Conservation (phyloP, 306 rosid species). For the Fragaria ananassa region DNA sequence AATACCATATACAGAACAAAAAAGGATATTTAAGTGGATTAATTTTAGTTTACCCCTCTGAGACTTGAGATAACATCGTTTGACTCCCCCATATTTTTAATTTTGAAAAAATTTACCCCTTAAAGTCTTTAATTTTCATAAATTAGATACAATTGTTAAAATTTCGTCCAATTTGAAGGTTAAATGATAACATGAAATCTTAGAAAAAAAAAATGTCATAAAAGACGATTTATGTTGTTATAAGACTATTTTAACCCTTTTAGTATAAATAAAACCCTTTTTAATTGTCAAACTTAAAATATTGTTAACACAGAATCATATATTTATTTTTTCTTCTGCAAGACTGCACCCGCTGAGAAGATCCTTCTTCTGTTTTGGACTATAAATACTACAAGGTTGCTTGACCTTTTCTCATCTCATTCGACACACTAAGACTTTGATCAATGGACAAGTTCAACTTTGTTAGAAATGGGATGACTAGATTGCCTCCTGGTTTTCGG, state of each 20-base stretch:
- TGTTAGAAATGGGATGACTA: constrained; percentile 53
- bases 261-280: too few relatives aligned
- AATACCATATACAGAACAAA: not conserved
- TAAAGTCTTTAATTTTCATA: too few relatives aligned
- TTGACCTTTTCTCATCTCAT: not conserved
- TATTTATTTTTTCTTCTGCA: not conserved
- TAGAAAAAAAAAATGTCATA: too few relatives aligned
- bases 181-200: too few relatives aligned
- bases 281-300: not conserved
- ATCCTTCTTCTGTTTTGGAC: constrained; percentile 8
- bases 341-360: constrained; percentile 6
- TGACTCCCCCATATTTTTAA: too few relatives aligned
- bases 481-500: constrained; percentile 93
- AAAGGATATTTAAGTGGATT: not conserved
- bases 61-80: too few relatives aligned
- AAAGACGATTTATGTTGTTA: too few relatives aligned
- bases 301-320: not conserved
- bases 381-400: constrained; percentile 29
- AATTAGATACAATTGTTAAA: too few relatives aligned
- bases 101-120: too few relatives aligned
- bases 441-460: constrained; percentile 50
- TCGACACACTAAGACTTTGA: not conserved
- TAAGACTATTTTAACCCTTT: too few relatives aligned
- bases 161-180: too few relatives aligned
- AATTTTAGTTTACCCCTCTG: too few relatives aligned